These are phyloP conservation scores for Lobulomyces angularis DNA, from an alignment of 192 early-diverging fungal genomes.

Conservation along the genomic window DNA sequence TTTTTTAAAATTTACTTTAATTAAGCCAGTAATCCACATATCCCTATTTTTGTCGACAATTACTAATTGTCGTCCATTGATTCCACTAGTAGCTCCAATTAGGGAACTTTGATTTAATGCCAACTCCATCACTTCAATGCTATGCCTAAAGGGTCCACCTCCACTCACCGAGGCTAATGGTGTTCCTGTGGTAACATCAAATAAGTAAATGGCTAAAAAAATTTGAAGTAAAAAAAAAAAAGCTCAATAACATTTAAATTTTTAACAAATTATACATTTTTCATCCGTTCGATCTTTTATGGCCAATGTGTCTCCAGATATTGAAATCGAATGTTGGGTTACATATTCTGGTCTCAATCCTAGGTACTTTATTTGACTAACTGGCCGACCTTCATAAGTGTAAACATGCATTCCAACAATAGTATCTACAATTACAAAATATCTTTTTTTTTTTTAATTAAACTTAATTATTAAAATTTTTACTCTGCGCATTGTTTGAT, in stretches of 20 bases:
- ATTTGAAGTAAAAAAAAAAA: slow-evolving; percentile 6
- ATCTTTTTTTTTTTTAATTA: slow-evolving; percentile 13
- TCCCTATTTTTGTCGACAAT: slow-evolving; percentile 47
- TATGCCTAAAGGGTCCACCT: slow-evolving; percentile 29
- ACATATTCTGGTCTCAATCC: slow-evolving; percentile 39
- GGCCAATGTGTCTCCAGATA: slow-evolving; percentile 35
- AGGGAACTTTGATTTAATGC: slow-evolving; percentile 26
- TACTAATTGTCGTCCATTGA: slow-evolving; percentile 25
- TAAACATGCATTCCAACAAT: slow-evolving; percentile 40
- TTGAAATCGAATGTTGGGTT: slow-evolving; percentile 27
- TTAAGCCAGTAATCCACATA: slow-evolving; percentile 28
- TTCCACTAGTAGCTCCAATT: slow-evolving; percentile 13
- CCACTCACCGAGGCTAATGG: no score
- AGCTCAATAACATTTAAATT: neutral
- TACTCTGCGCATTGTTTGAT: slow-evolving; percentile 42
- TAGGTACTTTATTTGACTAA: slow-evolving; percentile 37
- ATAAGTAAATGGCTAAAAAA: slow-evolving; percentile 32
- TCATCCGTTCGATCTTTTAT: slow-evolving; percentile 40
- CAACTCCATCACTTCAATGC: slow-evolving; percentile 29
- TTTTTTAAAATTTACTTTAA: slow-evolving; percentile 32
- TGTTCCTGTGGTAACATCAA: slow-evolving; percentile 31
- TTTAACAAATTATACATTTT: slow-evolving; percentile 19
- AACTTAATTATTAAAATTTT: slow-evolving; percentile 7
- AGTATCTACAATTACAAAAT: slow-evolving; percentile 39
- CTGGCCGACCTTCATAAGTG: slow-evolving; percentile 33